Conservation (phyloP, 2,329 filamentous ascomycete species). For the Chrysosphaeria jannelii region DNA sequence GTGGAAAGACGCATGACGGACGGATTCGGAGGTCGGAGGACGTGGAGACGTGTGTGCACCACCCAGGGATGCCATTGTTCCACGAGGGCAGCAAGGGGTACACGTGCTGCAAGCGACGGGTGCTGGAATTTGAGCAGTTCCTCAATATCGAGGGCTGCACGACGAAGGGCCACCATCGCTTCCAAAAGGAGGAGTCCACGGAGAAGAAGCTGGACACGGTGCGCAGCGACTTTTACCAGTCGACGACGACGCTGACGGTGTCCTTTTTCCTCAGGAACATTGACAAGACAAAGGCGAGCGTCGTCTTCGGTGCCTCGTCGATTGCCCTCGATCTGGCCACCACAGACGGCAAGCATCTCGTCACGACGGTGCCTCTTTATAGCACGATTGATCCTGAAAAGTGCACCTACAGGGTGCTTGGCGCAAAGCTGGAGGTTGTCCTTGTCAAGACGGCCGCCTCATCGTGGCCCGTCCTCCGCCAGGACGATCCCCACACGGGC, state of each 20-base stretch:
- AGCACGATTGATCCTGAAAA: conserved; percentile 44
- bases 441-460: conserved; percentile 40
- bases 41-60: conserved; percentile 54
- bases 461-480: conserved; percentile 63
- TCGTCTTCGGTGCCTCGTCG: conserved; percentile 32
- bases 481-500: conserved; percentile 34
- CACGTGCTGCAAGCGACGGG: conserved; percentile 82
- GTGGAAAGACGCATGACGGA: conserved; percentile 33
- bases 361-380: conserved; percentile 42
- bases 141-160: conserved; percentile 83
- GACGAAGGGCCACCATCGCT: conserved; percentile 56
- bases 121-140: conserved; percentile 93
- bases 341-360: conserved; percentile 52
- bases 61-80: conserved; percentile 76
- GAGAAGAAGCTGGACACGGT: conserved; percentile 49
- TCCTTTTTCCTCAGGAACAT: conserved; percentile 96
- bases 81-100: conserved; percentile 97
- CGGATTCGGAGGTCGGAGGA: conserved; percentile 17
- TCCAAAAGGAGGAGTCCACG: conserved; percentile 13
- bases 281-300: conserved; percentile 44
- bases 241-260: conserved; percentile 52
- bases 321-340: conserved; percentile 65
- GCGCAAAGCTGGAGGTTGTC: conserved; percentile 64
- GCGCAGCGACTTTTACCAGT: conserved; percentile 85
- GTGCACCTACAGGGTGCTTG: conserved; percentile 53